These are phyloP conservation scores for Avena sativa DNA, from an alignment of 176 grass and related monocot species.

Conservation along the genomic window DNA sequence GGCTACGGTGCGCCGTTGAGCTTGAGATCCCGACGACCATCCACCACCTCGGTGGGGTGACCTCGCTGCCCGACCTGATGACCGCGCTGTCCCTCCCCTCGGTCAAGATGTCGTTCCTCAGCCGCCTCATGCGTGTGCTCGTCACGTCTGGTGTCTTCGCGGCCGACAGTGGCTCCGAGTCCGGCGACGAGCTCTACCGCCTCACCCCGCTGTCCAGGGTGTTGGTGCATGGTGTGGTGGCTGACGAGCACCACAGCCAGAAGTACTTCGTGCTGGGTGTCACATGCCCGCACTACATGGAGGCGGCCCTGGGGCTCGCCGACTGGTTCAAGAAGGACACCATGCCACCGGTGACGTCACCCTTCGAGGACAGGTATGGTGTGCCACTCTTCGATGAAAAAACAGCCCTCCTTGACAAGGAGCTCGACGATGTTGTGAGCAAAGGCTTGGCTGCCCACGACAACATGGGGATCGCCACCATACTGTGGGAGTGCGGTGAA, in stretches of 20 bases:
- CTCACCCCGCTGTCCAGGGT: constrained; percentile 1
- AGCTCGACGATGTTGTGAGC: background rate
- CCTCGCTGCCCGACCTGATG: background rate
- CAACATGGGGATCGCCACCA: background rate
- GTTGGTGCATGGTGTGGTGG: background rate
- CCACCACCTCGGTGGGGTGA: background rate
- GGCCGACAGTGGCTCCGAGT: background rate
- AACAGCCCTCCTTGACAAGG: background rate
- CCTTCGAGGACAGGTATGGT: background rate
- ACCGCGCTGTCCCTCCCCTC: background rate
- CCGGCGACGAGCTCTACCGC: background rate
- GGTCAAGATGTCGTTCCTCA: background rate
- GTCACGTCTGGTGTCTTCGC: background rate
- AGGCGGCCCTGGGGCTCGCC: background rate
- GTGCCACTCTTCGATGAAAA: background rate
- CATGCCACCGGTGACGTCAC: background rate
- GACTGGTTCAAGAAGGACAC: constrained; percentile 10
- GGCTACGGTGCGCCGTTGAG: background rate
- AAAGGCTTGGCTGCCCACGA: constrained; percentile 7
- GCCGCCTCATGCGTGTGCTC: background rate
- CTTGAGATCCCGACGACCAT: constrained; percentile 5
- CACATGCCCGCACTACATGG: background rate
- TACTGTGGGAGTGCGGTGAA: background rate
- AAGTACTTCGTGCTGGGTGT: background rate
- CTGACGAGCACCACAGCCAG: constrained; percentile 8